phyloP scores from a whole-genome alignment of 805 yeast species.

The Zygotorulaspora danielsina region DNA sequence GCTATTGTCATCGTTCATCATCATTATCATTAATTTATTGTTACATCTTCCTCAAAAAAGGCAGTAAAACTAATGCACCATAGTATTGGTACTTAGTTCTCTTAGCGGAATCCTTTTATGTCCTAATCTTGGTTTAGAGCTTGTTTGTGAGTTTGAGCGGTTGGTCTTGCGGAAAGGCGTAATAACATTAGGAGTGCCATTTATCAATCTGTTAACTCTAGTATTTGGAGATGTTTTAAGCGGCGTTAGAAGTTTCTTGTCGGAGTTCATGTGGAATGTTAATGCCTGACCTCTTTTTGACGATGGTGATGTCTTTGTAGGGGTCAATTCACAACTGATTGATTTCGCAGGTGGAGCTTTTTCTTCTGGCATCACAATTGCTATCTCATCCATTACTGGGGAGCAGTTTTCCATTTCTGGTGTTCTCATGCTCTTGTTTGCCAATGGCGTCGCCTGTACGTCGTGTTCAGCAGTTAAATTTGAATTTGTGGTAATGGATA shows the following conservation, averaged over 20 bases:
- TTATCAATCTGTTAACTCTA: slow-evolving; percentile 34
- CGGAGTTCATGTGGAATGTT: slow-evolving; percentile 33
- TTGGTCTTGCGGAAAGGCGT: slow-evolving; percentile 10
- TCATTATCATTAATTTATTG: too few species aligned
- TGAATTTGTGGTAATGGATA: background rate
- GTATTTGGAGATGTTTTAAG: slow-evolving; percentile 33
- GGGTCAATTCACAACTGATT: slow-evolving; percentile 15
- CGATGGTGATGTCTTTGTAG: slow-evolving; percentile 17
- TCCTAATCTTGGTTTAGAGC: slow-evolving; percentile 14
- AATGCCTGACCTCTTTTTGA: slow-evolving; percentile 31
- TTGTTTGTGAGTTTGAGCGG: slow-evolving; percentile 10
- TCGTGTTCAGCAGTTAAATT: slow-evolving; percentile 1
- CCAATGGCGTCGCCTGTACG: slow-evolving; percentile 8
- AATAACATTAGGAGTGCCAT: slow-evolving; percentile 16
- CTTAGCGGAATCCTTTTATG: slow-evolving; percentile 19
- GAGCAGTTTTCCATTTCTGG: background rate
- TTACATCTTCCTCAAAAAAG: slow-evolving; percentile 9
- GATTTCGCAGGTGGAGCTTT: slow-evolving; percentile 1
- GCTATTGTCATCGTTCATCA: too few species aligned
- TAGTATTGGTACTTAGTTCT: slow-evolving; percentile 22
- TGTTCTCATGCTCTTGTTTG: slow-evolving; percentile 5
- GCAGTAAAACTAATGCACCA: slow-evolving; percentile 10
- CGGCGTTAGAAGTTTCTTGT: slow-evolving; percentile 31
- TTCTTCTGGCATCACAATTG: background rate
- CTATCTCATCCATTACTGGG: background rate